Evolutionary conservation across 495 filamentous ascomycete genomes (phyloP), one percentile per base, ranked within the genome.

Genomic region (Bacidia rubella): DNA sequence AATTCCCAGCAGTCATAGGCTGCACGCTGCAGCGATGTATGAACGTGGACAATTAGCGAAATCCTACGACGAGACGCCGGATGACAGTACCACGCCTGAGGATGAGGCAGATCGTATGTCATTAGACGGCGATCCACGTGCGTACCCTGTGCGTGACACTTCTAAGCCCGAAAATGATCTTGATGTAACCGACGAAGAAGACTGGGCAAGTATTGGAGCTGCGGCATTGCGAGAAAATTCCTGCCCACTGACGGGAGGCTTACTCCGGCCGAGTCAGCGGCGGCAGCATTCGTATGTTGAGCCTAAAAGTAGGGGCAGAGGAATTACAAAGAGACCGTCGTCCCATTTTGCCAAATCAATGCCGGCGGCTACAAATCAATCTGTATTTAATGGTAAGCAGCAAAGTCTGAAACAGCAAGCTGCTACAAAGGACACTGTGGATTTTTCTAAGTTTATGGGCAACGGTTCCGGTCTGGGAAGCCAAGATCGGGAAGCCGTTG

Each of bases 51-150:
- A 77, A 60, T 79, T 80, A 26, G 78, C 81, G 48, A 61, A 66
- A 49, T 76, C 76, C 64, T 81, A 69, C 56, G 64, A 68, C 51
- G 60, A 64, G 23, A 23, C 39, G 39, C 63, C 63, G 47, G 65
- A 66, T 27, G 82, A 82, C 61, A 67, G 74, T 57, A 74, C 69
- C 64, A 86, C 86, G 81, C 73, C 80, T 57, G 86, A 92, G 65
- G 73, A 90, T 59, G 89, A 93, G 63, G 90, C 86, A 39, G 92
- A 97, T 68, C 90, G 88, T 70, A 96, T 96, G 90, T 96, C 90
- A 47, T 74, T 95, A 48, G 87, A 90, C 57, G 87, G 85, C 23
- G 79, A 73, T 38, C 83, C 82, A 53, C 81, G 78, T 35, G 85
- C 85, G 40, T 83, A 82, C 47, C 86, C 81, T 27, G 79, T 76